Evolutionary conservation across 2,329 filamentous ascomycete species (phyloP).

Genomic region (Pyrenophora teres): DNA sequence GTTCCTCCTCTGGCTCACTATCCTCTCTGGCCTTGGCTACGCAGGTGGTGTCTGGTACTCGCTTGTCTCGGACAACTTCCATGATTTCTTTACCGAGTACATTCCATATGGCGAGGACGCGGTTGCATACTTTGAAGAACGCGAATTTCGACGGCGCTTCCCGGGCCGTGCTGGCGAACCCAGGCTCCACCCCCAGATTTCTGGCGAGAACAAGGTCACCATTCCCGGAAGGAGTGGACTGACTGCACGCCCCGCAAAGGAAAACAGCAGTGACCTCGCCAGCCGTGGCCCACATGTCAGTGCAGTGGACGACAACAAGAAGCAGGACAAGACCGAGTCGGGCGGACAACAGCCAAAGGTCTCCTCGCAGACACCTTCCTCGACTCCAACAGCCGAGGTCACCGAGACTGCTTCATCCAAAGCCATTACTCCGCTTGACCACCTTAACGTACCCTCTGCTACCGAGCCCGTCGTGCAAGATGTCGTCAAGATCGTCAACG

Average conservation of each 20-base stretch:
- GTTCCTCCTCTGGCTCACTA: constrained; percentile 74
- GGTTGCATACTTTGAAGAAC: constrained; percentile 93
- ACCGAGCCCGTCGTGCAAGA: constrained; percentile 90
- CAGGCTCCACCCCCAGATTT: constrained; percentile 53
- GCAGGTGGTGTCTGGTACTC: constrained; percentile 91
- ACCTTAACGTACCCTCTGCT: constrained; percentile 74
- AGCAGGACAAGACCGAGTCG: constrained; percentile 10
- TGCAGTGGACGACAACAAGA: constrained; percentile 58
- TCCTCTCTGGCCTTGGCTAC: constrained; percentile 79
- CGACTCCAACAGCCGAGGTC: constrained; percentile 13
- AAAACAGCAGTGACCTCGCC: constrained; percentile 50
- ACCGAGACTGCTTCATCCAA: constrained; percentile 30
- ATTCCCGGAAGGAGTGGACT: constrained; percentile 86
- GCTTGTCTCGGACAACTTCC: constrained; percentile 93
- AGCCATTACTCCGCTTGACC: constrained; percentile 68
- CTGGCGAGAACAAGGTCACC: constrained; percentile 71
- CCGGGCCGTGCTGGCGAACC: constrained; percentile 52
- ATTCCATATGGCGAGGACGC: constrained; percentile 92
- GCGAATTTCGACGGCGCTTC: constrained; percentile 88
- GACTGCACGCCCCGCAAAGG: constrained; percentile 75
- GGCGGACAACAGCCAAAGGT: constrained; percentile 30
- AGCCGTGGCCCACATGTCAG: constrained; percentile 64
- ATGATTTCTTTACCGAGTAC: constrained; percentile 99
- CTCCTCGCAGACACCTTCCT: constrained; percentile 19
- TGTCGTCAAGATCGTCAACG: constrained; percentile 92